Evolutionary conservation across 31 red algal genomes (phyloP).

Genomic region (Pterothamnion heteromorphum): DNA sequence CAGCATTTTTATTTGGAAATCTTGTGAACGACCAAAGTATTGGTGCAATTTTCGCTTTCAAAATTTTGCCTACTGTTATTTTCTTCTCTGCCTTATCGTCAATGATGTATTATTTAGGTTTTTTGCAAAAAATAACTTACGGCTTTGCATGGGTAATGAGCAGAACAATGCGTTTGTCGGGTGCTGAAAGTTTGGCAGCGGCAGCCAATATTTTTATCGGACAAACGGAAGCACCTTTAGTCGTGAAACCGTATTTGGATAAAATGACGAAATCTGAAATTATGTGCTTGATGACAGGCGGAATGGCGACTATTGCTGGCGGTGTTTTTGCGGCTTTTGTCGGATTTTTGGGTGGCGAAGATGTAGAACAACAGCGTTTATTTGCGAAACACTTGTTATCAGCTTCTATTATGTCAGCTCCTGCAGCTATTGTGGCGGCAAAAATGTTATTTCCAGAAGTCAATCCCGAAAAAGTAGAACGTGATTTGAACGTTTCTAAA

Average conservation of each 20-base stretch:
- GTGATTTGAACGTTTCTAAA: not conserved
- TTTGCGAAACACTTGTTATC: not conserved
- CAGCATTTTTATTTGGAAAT: not conserved
- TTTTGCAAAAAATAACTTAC: not conserved
- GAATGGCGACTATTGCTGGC: conserved; percentile 29
- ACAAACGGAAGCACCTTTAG: conserved; percentile 21
- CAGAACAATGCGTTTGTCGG: not conserved
- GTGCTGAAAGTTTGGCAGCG: not conserved
- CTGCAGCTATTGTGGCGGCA: not conserved
- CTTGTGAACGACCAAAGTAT: not conserved
- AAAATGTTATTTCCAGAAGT: not conserved
- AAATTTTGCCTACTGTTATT: not conserved
- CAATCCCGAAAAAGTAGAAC: not conserved
- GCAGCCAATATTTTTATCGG: conserved; percentile 11
- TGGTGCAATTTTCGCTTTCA: not conserved
- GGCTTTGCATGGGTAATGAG: not conserved
- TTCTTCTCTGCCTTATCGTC: not conserved
- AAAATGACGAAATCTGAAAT: conserved; percentile 15
- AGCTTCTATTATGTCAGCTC: conserved; percentile 27
- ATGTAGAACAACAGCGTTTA: not conserved
- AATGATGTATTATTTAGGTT: not conserved
- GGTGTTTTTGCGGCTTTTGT: conserved; percentile 7
- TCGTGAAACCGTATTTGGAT: conserved; percentile 3
- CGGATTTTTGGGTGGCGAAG: not conserved
- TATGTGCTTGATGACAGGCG: not conserved